Evolutionary conservation across 768 basidiomycete species (phyloP).

Genomic region (Tulasnella sp.): DNA sequence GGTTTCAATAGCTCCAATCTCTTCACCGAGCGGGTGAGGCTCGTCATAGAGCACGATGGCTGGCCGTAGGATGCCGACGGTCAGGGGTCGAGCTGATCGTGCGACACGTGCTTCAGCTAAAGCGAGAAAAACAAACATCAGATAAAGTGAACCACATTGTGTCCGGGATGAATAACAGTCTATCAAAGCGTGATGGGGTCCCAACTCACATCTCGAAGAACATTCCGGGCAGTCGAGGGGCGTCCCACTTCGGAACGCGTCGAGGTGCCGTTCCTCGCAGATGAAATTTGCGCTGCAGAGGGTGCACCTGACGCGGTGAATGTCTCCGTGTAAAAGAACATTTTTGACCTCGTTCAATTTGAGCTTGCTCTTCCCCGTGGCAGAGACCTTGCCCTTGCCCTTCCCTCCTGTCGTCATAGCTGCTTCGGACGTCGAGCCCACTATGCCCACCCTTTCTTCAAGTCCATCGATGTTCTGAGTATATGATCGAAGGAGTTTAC

Average conservation of each 20-base stretch:
- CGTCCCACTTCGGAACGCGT: slow-evolving; percentile 51
- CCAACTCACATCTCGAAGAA: slow-evolving; percentile 55
- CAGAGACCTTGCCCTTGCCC: slow-evolving; percentile 25
- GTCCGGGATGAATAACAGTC: slow-evolving; percentile 10
- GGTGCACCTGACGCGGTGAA: slow-evolving; percentile 80
- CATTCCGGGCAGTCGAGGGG: slow-evolving; percentile 88
- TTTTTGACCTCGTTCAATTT: slow-evolving; percentile 65
- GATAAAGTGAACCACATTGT: slow-evolving; percentile 18
- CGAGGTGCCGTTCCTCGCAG: slow-evolving; percentile 51
- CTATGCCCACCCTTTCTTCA: slow-evolving; percentile 68
- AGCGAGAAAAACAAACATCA: slow-evolving; percentile 15
- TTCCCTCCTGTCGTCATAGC: neutral
- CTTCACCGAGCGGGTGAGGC: slow-evolving; percentile 81
- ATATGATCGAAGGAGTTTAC: slow-evolving; percentile 78
- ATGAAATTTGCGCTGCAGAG: slow-evolving; percentile 71
- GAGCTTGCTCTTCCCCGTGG: slow-evolving; percentile 62
- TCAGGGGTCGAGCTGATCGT: slow-evolving; percentile 66
- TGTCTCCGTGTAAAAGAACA: slow-evolving; percentile 90
- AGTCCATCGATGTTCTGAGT: slow-evolving; percentile 98
- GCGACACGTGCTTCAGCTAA: slow-evolving; percentile 67
- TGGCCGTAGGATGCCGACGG: slow-evolving; percentile 79
- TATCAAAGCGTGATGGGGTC: neutral
- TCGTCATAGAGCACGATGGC: slow-evolving; percentile 95
- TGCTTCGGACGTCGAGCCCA: slow-evolving; percentile 30
- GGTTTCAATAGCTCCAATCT: slow-evolving; percentile 73